Conservation (phyloP, 2,329 filamentous ascomycete genomes). For the Pseudopyrenochaeta lycopersici region DNA sequence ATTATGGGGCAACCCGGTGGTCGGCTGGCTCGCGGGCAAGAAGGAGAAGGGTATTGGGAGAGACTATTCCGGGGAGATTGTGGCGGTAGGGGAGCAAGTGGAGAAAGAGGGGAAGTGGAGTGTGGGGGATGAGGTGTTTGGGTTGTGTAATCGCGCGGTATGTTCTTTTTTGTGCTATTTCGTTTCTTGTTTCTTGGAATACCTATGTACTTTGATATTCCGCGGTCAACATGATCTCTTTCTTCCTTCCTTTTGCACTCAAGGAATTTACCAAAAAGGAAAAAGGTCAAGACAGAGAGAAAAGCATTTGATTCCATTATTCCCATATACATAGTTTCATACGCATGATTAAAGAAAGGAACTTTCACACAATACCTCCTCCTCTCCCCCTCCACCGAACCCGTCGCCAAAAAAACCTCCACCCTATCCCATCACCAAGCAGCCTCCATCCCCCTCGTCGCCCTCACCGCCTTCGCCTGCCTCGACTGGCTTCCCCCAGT, state of each 20-base stretch:
- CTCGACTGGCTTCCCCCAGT: slow-evolving; percentile 35
- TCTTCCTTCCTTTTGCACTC: too few species aligned
- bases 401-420: slow-evolving; percentile 33
- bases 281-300: too few species aligned
- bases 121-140: slow-evolving; percentile 35
- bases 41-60: slow-evolving; percentile 53
- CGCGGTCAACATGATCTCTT: too few species aligned
- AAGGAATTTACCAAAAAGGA: too few species aligned
- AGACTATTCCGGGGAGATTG: slow-evolving; percentile 56
- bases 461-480: slow-evolving; percentile 49
- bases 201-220: too few species aligned
- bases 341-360: too few species aligned
- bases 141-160: slow-evolving; percentile 29
- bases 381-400: slow-evolving; percentile 24
- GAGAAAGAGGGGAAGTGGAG: slow-evolving; percentile 24
- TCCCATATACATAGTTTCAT: too few species aligned
- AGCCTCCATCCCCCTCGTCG: slow-evolving; percentile 48
- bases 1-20: slow-evolving; percentile 47
- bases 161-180: too few species aligned
- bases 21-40: slow-evolving; percentile 33
- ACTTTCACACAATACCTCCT: slow-evolving; percentile 38
- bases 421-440: slow-evolving; percentile 30
- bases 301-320: too few species aligned
- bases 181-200: too few species aligned
- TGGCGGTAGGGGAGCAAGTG: slow-evolving; percentile 36